Percentiles rank a stretch among this genome's conserved stretches.
phyloP scores from a whole-genome alignment of 331 rosid genomes.

The Rhamnella rubrinervis region DNA sequence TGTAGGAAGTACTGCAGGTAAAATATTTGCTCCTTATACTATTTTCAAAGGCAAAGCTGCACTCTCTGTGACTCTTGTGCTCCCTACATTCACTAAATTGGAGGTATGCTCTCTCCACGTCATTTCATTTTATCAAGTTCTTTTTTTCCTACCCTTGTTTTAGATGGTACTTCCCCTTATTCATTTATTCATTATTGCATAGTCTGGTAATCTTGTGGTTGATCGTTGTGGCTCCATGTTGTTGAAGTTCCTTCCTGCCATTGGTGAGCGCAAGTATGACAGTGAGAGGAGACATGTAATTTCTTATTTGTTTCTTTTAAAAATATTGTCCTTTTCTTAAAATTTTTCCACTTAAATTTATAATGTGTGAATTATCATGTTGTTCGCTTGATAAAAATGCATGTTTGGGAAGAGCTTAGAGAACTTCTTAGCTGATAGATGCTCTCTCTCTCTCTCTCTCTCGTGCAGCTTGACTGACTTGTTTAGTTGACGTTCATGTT shows the following conservation, averaged over 20 bases:
- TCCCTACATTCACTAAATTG: slow-evolving; percentile 77
- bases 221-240: slow-evolving; percentile 29
- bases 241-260: slow-evolving; percentile 48
- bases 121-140: not conserved
- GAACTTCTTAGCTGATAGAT: slow-evolving; percentile 7
- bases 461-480: not conserved
- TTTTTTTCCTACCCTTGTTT: not conserved
- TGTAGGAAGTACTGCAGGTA: slow-evolving; percentile 46
- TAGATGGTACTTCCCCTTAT: slow-evolving; percentile 8
- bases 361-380: slow-evolving; percentile 13
- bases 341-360: not conserved
- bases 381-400: slow-evolving; percentile 3
- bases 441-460: slow-evolving; percentile 9
- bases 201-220: slow-evolving; percentile 30
- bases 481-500: slow-evolving; percentile 15
- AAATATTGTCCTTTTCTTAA: not conserved
- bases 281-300: slow-evolving; percentile 63
- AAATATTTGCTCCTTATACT: slow-evolving; percentile 60
- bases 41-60: slow-evolving; percentile 94
- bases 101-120: slow-evolving; percentile 42
- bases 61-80: slow-evolving; percentile 62
- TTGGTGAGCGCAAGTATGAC: slow-evolving; percentile 80
- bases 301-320: not conserved
- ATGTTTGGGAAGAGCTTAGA: slow-evolving; percentile 1
- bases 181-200: not conserved